These are phyloP conservation scores for Bathelium albidoporum DNA, from an alignment of 495 filamentous ascomycete species.

Conservation along the genomic window DNA sequence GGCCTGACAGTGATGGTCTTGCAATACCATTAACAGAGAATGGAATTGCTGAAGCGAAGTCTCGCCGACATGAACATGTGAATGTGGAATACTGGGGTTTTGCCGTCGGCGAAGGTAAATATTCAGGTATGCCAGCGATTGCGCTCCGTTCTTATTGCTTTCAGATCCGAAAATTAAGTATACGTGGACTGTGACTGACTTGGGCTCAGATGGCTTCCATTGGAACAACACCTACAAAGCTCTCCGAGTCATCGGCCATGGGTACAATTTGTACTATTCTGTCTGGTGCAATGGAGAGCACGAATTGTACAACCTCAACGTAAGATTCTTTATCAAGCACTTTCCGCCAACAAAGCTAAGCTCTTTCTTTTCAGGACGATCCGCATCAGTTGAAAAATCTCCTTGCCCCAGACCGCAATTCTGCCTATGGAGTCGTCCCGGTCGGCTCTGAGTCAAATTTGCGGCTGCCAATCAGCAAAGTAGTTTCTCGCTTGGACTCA, in stretches of 20 bases:
- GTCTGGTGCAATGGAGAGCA: conserved; percentile 26
- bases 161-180: not conserved
- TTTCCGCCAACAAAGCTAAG: not conserved
- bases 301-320: conserved; percentile 25
- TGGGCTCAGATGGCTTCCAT: conserved; percentile 6
- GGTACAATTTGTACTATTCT: conserved; percentile 22
- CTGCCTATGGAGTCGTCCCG: not conserved
- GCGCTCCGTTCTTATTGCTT: not conserved
- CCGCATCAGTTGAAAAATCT: conserved; percentile 27
- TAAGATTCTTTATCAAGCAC: conserved; percentile 7
- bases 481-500: conserved; percentile 24
- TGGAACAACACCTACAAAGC: conserved; percentile 30
- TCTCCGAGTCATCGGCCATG: conserved; percentile 16
- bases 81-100: conserved; percentile 32
- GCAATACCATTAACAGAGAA: conserved; percentile 24
- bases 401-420: conserved; percentile 5
- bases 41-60: conserved; percentile 16
- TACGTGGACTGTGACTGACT: not conserved
- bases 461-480: conserved; percentile 9
- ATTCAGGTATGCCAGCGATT: conserved; percentile 6
- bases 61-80: conserved; percentile 38
- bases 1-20: conserved; percentile 20
- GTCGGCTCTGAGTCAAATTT: not conserved
- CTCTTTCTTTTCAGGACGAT: conserved; percentile 17
- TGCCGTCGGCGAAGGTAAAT: conserved; percentile 25